Evolutionary conservation across 192 early-diverging fungal species (phyloP).

Genomic region (Jimgerdemannia flammicorona): DNA sequence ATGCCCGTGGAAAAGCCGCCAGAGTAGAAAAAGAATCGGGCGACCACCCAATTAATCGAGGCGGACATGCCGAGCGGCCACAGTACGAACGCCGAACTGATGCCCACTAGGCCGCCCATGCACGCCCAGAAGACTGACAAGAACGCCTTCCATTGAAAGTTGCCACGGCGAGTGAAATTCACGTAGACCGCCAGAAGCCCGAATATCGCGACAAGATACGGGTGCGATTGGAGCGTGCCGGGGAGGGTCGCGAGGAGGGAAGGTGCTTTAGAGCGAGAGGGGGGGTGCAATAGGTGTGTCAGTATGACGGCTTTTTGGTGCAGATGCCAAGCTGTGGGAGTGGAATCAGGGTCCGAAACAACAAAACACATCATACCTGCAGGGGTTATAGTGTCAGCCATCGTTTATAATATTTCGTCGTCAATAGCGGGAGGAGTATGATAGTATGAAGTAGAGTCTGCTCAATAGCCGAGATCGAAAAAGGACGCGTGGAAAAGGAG

Average conservation of each 20-base stretch:
- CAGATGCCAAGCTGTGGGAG: background rate
- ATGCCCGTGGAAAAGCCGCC: constrained; percentile 54
- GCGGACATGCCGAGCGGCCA: constrained; percentile 51
- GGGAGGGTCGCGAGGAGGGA: background rate
- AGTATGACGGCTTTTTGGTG: background rate
- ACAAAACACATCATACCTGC: background rate
- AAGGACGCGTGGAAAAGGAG: no score
- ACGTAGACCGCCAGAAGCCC: background rate
- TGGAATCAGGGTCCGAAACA: background rate
- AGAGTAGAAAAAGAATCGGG: constrained; percentile 47
- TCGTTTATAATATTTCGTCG: background rate
- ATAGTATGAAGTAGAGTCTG: no score
- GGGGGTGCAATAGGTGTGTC: background rate
- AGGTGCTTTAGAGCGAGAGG: background rate
- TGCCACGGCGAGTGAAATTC: background rate
- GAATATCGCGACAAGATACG: background rate
- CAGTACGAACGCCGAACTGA: constrained; percentile 48
- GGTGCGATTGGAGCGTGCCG: background rate
- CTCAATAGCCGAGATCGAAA: no score
- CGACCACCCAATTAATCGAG: constrained; percentile 60
- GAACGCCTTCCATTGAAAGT: background rate
- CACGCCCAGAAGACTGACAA: background rate
- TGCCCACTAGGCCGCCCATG: constrained; percentile 25
- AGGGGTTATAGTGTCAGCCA: background rate
- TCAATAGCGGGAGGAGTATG: no score